phyloP scores from a whole-genome alignment of 257 asterid genomes.

The Paulownia fortunei region DNA sequence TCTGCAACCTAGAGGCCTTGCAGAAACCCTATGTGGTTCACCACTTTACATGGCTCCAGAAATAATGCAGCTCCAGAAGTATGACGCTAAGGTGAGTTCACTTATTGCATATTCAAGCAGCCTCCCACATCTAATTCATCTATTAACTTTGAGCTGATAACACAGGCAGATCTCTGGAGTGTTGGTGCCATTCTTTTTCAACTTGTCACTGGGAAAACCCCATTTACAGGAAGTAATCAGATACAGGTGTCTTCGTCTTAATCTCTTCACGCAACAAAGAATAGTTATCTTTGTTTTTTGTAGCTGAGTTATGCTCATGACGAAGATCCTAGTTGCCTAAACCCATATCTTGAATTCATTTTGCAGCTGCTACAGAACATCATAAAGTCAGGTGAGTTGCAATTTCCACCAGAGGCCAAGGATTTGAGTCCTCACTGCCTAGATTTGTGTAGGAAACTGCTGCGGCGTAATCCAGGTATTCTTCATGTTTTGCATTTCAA shows the following conservation, averaged over 20 bases:
- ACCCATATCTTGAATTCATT: conserved; percentile 31
- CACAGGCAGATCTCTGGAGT: conserved; percentile 99
- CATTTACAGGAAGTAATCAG: conserved; percentile 82
- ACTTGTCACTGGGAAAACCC: conserved; percentile 91
- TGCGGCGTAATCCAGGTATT: conserved; percentile 91
- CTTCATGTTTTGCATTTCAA: conserved; percentile 17
- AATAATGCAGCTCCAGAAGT: conserved; percentile 90
- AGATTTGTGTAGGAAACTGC: conserved; percentile 86
- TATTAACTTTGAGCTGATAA: conserved; percentile 46
- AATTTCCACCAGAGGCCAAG: conserved; percentile 75
- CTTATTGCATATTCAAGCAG: conserved; percentile 7
- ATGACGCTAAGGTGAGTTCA: conserved; percentile 91
- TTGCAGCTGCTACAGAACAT: conserved; percentile 89
- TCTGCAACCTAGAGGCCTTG: conserved; percentile 87
- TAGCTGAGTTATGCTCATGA: conserved; percentile 2
- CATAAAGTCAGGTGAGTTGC: conserved; percentile 71
- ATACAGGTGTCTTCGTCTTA: conserved; percentile 59
- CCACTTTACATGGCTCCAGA: conserved; percentile 99
- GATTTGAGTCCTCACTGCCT: conserved; percentile 67
- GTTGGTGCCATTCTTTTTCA: conserved; percentile 95
- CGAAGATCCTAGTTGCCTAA: conserved; percentile 28
- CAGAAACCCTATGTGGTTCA: conserved; percentile 97
- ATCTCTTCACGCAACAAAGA: conserved; percentile 23
- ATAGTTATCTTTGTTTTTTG: neutral
- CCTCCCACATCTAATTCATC: conserved; percentile 25